Conservation (phyloP, 116 monocot species). For the Iris pallida region DNA sequence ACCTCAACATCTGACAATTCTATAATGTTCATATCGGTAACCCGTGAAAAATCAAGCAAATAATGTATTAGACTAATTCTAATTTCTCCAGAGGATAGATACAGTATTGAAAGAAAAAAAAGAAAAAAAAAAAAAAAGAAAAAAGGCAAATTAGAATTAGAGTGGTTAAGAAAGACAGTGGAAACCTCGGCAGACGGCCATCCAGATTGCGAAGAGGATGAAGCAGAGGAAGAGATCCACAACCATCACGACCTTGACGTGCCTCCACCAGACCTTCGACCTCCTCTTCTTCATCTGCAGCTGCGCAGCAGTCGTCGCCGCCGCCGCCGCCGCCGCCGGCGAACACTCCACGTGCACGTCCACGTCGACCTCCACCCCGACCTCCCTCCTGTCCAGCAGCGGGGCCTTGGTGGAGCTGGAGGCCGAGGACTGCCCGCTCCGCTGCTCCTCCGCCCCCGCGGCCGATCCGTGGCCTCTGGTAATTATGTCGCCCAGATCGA, state of each 20-base stretch:
- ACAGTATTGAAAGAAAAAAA: no score
- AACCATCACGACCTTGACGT: slow-evolving; percentile 61
- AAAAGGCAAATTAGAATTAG: no score
- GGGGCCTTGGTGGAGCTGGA: slow-evolving; percentile 34
- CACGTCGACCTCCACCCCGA: slow-evolving; percentile 18
- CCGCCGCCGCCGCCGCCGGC: no score
- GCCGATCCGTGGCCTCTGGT: slow-evolving; percentile 8
- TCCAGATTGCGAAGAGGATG: slow-evolving; percentile 59
- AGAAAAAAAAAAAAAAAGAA: no score
- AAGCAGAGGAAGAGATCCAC: slow-evolving; percentile 58
- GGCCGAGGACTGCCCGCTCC: background rate
- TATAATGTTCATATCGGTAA: no score
- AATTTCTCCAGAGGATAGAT: no score
- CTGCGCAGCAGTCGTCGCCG: slow-evolving; percentile 8
- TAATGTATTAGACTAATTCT: no score
- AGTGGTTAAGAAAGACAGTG: slow-evolving; percentile 28
- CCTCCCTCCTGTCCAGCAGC: slow-evolving; percentile 30
- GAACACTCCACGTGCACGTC: no score
- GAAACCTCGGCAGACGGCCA: slow-evolving; percentile 64
- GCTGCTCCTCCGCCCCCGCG: background rate
- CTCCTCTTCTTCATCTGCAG: background rate
- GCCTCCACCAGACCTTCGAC: slow-evolving; percentile 44
- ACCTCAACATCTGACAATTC: no score
- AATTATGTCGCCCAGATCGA: no score
- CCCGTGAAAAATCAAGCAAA: no score